Percentiles rank a stretch among this genome's conserved stretches.
Evolutionary conservation across 1,284 basidiomycete species (phyloP).

Genomic region (Gomphus sp.): DNA sequence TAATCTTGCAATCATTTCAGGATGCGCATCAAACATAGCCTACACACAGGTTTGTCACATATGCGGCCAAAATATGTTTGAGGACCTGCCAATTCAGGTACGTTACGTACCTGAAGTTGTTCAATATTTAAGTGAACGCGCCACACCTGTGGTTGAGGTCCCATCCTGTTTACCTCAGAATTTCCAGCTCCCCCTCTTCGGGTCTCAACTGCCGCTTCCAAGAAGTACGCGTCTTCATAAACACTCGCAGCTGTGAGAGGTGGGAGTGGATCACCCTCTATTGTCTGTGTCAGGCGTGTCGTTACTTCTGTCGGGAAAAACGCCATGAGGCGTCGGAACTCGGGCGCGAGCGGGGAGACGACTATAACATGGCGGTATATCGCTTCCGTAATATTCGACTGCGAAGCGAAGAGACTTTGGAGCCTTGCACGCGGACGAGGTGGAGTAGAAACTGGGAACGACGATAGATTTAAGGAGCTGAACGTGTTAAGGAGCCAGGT

Average conservation of each 20-base stretch:
- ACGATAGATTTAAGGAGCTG: conserved; percentile 27
- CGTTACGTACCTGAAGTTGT: conserved; percentile 38
- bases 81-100: not conserved
- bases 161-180: not conserved
- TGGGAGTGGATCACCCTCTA: conserved; percentile 78
- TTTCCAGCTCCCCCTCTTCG: not conserved
- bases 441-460: conserved; percentile 25
- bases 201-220: conserved; percentile 36
- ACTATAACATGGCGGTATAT: conserved; percentile 72
- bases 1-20: conserved; percentile 42
- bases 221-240: conserved; percentile 71
- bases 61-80: not conserved
- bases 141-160: not conserved
- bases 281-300: conserved; percentile 25
- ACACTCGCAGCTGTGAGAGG: conserved; percentile 46
- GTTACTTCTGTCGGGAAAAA: conserved; percentile 58
- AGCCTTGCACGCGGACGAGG: conserved; percentile 29
- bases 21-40: conserved; percentile 46
- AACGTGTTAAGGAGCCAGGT: conserved; percentile 64
- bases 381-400: conserved; percentile 33
- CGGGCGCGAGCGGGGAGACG: conserved; percentile 41
- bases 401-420: conserved; percentile 32
- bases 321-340: conserved; percentile 47
- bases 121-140: not conserved
- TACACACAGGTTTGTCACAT: conserved; percentile 13